Base-by-base conservation (phyloP, 169 alveolate genomes). In the Eimeria maxima region DNA sequence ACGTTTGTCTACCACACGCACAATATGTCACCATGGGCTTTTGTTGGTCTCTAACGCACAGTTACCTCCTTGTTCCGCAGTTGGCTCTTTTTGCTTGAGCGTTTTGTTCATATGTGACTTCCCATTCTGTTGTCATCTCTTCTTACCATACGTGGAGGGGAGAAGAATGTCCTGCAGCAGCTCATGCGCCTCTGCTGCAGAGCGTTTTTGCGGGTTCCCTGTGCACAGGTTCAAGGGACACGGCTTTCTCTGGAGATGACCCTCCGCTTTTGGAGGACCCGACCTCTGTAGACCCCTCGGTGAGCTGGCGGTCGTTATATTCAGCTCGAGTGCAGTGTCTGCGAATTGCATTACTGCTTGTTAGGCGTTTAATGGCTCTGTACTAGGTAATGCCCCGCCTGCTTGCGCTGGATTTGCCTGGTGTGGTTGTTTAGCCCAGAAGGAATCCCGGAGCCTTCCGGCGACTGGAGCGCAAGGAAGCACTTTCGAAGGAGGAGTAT, bases 181-280 rank as follows among this genome's bases (percentile, higher is more conserved):
- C 42, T n/a, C 76, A 69, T 29, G n/a, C 50, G 50, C n/a, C 18
- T 33, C 22, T 8, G 33, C 22, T 69, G 80, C 50, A 69, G 18
- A 29, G 4, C n/a, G 0, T 69, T 45, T 50, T 69, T 29, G 50
- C 29, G 80, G 80, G 45, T 69, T 29, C 13, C 80, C 33, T 69
- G 10, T 1, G 80, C 80, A 69, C 80, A 69, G 80, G 80, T 33
- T 69, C 80, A 10, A 33, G 80, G 80, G 80, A 69, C 80, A 69
- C 80, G 27, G 80, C 80, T 33, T 16, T 69, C 3, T 69, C 80
- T 69, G 80, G 80, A 29, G 80, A 69, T 14, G 80, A 69, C 16
- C 50, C 45, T 6, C 80, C 80, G 1, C 50, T 69, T 18, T 47
- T 69, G 13, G 80, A 69, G 6, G 80, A 69, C n/a, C 80, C 80